Evolutionary conservation across 202 grass and related monocot species (phyloP).

Genomic region (Sporobolus alterniflorus): DNA sequence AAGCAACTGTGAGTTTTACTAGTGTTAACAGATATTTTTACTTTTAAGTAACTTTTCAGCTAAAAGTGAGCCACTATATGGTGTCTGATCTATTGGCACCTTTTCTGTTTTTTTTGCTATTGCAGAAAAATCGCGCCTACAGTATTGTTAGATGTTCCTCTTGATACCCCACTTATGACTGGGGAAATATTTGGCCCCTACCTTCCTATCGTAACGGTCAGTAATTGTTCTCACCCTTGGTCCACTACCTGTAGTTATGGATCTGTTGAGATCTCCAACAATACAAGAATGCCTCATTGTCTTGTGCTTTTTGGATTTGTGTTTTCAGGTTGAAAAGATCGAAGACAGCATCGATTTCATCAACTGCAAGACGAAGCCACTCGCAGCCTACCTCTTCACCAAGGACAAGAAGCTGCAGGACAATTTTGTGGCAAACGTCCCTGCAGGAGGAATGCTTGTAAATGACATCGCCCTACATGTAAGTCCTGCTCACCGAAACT

Average conservation of each 20-base stretch:
- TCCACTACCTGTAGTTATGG: not conserved
- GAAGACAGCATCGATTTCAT: conserved; percentile 74
- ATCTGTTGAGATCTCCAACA: not conserved
- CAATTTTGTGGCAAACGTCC: conserved; percentile 56
- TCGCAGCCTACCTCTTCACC: conserved; percentile 93
- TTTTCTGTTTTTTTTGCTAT: conserved; percentile 22
- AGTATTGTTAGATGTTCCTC: conserved; percentile 69
- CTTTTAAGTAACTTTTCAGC: not conserved
- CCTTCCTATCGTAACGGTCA: conserved; percentile 86
- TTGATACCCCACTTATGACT: conserved; percentile 68
- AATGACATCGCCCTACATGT: conserved; percentile 86
- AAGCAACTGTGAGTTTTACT: conserved; percentile 68
- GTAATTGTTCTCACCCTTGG: conserved; percentile 10
- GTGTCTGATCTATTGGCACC: not conserved
- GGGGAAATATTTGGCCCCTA: conserved; percentile 83
- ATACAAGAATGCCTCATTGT: not conserved
- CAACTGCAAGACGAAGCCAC: conserved; percentile 73
- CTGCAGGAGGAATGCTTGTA: conserved; percentile 85
- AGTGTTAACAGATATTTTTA: not conserved
- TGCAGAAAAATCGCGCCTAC: conserved; percentile 83
- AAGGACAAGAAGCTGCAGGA: conserved; percentile 82
- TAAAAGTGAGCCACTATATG: not conserved
- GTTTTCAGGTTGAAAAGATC: conserved; percentile 77
- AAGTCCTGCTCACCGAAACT: conserved; percentile 26
- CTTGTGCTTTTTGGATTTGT: not conserved